These are phyloP conservation scores for Salvia rosmarinus DNA, from an alignment of 257 asterid species.

Conservation along the genomic window DNA sequence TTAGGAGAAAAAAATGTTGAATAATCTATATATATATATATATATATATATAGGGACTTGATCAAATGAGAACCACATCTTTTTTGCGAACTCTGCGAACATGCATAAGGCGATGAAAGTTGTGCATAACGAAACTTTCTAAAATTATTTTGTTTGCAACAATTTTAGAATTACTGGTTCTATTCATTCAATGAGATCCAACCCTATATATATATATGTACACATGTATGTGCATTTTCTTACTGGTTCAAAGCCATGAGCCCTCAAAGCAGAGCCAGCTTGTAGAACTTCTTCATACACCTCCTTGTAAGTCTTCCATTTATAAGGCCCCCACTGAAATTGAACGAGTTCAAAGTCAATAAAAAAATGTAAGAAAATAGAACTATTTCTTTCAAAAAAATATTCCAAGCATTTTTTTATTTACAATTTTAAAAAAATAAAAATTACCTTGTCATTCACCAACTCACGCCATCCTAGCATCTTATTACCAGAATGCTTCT, in stretches of 20 bases:
- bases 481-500: constrained; percentile 65
- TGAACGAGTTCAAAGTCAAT: background rate
- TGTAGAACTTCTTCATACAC: constrained; percentile 66
- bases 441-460: constrained; percentile 55
- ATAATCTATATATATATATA: background rate
- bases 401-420: no score
- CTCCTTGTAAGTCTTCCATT: constrained; percentile 83
- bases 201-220: no score
- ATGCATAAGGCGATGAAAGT: no score
- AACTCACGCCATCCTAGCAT: constrained; percentile 93
- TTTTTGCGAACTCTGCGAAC: no score
- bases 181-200: no score
- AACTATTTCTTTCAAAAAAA: no score
- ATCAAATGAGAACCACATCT: no score
- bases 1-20: background rate
- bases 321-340: constrained; percentile 81
- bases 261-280: constrained; percentile 78
- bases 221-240: constrained; percentile 29
- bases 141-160: no score
- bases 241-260: constrained; percentile 76
- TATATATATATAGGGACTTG: no score
- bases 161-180: no score
- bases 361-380: background rate
- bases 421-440: background rate
- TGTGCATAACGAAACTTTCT: no score